Evolutionary conservation across 352 stramenopile species (phyloP), one percentile per base, ranked within the genome.

Genomic region (Globisporangium spiculum): DNA sequence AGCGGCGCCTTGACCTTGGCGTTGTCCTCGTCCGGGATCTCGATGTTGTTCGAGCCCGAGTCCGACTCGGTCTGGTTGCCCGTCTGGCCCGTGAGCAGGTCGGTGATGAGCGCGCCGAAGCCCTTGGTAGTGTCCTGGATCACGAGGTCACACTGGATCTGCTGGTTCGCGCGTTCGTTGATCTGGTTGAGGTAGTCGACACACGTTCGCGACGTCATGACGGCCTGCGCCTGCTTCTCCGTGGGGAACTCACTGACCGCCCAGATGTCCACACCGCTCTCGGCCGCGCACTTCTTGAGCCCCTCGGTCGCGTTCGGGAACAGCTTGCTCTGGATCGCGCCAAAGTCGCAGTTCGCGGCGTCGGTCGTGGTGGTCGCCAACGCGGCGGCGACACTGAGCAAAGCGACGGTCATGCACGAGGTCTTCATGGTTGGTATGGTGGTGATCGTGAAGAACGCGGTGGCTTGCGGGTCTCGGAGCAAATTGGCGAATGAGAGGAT

Each of bases 151-250:
- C 83, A 91, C 53, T 84, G 74, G 61, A 88, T 89, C 24, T 75
- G 60, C 48, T 60, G 34, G 73, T 91, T 91, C 66, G 83, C 83
- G 55, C 76, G 41, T 61, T 86, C 61, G 71, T 81, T 89, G 56
- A 91, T 74, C 69, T 91, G 83, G 74, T 91, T 91, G 67, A 89
- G 46, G 66, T 82, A 90, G 50, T 88, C 81, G 27, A 86, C 82
- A 72, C 83, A 91, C 62, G 77, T 80, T 50, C 75, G 76, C 36
- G 76, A 80, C 66, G 77, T 74, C 34, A 76, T 75, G 41, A 91
- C 68, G 41, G 65, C 74, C 56, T 83, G 52, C 10, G 77, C 79
- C 70, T 89, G 75, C 7, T 71, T 65, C 46, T 75, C 68, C 9
- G 77, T 89, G 7, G 83, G 81, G 59, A 88, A 82, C 9, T 44